phyloP scores from a whole-genome alignment of 2,329 filamentous ascomycete genomes.

The Ophiosphaerella narmari region DNA sequence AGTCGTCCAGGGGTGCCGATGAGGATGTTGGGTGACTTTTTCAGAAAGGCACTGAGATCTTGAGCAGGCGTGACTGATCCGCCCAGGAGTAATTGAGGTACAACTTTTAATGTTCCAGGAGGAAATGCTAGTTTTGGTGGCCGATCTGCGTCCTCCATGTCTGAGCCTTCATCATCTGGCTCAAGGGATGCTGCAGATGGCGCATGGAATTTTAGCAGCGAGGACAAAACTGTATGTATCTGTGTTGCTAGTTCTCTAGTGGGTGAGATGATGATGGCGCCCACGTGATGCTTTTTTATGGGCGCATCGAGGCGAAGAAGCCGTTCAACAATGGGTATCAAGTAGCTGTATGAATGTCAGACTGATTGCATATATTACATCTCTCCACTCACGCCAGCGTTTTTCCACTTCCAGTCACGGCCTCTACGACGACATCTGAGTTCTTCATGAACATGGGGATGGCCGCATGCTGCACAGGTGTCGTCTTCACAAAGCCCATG shows the following conservation, averaged over 20 bases:
- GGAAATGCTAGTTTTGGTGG: constrained; percentile 48
- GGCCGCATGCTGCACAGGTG: constrained; percentile 91
- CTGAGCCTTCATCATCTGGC: constrained; percentile 52
- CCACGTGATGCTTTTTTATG: constrained; percentile 86
- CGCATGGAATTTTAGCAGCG: constrained; percentile 79
- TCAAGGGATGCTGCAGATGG: constrained; percentile 73
- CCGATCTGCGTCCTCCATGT: constrained; percentile 46
- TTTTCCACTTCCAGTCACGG: constrained; percentile 48
- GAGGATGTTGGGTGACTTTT: constrained; percentile 82
- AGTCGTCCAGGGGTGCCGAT: constrained; percentile 90
- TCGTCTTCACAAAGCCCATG: constrained; percentile 87
- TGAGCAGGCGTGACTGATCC: constrained; percentile 81
- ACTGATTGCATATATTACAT: neutral
- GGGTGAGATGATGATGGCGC: constrained; percentile 88
- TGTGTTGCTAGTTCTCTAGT: constrained; percentile 91
- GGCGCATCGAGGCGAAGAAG: constrained; percentile 79
- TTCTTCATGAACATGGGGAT: constrained; percentile 87
- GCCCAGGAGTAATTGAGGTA: constrained; percentile 81
- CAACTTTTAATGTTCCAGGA: constrained; percentile 61
- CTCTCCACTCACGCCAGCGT: constrained; percentile 32
- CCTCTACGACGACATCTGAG: constrained; percentile 91
- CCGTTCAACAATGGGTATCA: constrained; percentile 82
- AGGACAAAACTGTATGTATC: constrained; percentile 80
- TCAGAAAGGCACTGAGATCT: constrained; percentile 83
- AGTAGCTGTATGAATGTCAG: constrained; percentile 54